Conservation (phyloP, 2,329 filamentous ascomycete genomes). For the Thelonectria rubi region DNA sequence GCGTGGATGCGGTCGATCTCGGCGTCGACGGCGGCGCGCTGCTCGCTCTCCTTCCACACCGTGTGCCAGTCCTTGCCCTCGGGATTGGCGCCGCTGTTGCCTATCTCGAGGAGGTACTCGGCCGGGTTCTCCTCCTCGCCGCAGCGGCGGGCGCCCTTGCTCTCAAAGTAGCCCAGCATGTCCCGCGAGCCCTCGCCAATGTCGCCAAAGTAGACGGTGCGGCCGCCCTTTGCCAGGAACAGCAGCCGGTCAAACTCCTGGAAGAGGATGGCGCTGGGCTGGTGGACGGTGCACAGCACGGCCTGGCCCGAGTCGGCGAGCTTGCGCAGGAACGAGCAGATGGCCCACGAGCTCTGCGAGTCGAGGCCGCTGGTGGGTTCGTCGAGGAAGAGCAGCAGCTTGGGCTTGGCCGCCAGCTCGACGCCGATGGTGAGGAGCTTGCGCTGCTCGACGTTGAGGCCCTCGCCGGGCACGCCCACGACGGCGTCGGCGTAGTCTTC, state of each 20-base stretch:
- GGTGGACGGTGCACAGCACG: slow-evolving; percentile 64
- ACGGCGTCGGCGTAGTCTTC: slow-evolving; percentile 72
- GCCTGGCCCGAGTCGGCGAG: slow-evolving; percentile 65
- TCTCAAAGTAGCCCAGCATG: slow-evolving; percentile 70
- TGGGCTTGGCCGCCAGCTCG: slow-evolving; percentile 65
- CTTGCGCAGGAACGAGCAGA: slow-evolving; percentile 69
- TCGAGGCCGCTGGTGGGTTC: slow-evolving; percentile 71
- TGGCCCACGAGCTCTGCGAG: slow-evolving; percentile 70
- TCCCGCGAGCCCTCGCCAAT: slow-evolving; percentile 68
- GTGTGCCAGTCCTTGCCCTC: slow-evolving; percentile 68
- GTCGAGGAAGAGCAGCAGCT: slow-evolving; percentile 69
- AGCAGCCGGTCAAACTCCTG: slow-evolving; percentile 68
- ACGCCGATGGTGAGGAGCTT: slow-evolving; percentile 71
- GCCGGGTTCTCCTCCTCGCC: slow-evolving; percentile 73
- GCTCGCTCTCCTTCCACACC: slow-evolving; percentile 68
- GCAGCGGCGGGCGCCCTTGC: slow-evolving; percentile 69
- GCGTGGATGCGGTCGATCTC: slow-evolving; percentile 72
- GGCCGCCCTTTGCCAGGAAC: slow-evolving; percentile 71
- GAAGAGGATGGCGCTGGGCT: slow-evolving; percentile 63
- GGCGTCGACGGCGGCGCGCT: slow-evolving; percentile 60
- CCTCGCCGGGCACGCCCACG: slow-evolving; percentile 69
- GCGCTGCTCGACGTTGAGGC: slow-evolving; percentile 68
- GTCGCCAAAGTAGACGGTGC: slow-evolving; percentile 75
- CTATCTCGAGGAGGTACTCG: slow-evolving; percentile 75
- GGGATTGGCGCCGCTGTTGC: slow-evolving; percentile 52